A percentile compares a stretch with the other conserved stretches of the same genome.
Conservation (phyloP, 202 grass and related monocot species). For the Dendrocalamus latiflorus region DNA sequence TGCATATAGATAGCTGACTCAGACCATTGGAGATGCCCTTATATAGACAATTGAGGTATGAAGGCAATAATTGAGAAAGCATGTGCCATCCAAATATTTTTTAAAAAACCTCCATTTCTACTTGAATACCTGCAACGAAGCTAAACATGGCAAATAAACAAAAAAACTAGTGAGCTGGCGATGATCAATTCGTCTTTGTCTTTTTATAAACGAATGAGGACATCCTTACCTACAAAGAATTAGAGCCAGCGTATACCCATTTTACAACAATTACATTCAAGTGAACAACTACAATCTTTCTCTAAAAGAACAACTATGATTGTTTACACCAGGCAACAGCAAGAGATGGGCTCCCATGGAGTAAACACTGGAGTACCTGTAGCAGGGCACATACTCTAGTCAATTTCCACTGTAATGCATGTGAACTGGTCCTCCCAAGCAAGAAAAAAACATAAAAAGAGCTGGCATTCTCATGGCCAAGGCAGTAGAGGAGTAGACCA, state of each 20-base stretch:
- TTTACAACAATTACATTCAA: background rate
- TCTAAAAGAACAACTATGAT: background rate
- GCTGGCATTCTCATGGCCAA: constrained; percentile 30
- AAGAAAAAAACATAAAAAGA: background rate
- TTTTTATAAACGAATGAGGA: background rate
- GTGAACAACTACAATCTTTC: background rate
- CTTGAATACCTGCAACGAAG: background rate
- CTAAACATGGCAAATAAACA: background rate
- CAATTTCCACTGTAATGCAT: constrained; percentile 46
- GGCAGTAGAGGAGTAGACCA: background rate
- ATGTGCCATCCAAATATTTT: constrained; percentile 4
- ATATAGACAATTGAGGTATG: background rate
- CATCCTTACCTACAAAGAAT: background rate
- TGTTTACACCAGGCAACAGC: background rate
- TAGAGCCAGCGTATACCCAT: background rate
- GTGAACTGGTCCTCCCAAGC: constrained; percentile 32
- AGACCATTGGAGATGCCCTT: no score
- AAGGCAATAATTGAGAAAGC: constrained; percentile 27
- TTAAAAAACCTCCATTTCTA: background rate
- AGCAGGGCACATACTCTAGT: constrained; percentile 23
- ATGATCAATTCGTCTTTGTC: background rate
- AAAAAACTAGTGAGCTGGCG: background rate
- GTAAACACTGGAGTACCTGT: background rate
- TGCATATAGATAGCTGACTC: no score
- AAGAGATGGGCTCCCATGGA: constrained; percentile 17